These are phyloP conservation scores for Aspergillus fijiensis DNA, from an alignment of 2,329 filamentous ascomycete genomes.

Conservation along the genomic window DNA sequence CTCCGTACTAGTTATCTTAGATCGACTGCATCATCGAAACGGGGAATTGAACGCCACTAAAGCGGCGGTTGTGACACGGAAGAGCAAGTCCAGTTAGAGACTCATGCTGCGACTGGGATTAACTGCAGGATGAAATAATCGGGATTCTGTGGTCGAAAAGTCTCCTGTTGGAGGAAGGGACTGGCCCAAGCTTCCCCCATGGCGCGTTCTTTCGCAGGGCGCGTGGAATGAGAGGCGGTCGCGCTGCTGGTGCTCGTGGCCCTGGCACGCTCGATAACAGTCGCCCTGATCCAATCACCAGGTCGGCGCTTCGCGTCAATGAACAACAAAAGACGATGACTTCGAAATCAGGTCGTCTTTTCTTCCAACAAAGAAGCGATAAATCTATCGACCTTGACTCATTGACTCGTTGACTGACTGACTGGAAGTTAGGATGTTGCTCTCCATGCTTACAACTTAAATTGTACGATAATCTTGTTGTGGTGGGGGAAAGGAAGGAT, in stretches of 20 bases:
- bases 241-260: slow-evolving; percentile 10
- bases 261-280: slow-evolving; percentile 8
- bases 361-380: not conserved
- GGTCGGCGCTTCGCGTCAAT: slow-evolving; percentile 18
- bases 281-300: slow-evolving; percentile 19
- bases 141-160: slow-evolving; percentile 35
- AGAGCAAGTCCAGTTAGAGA: not conserved
- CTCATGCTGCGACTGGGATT: slow-evolving; percentile 7
- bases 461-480: not conserved
- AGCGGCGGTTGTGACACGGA: slow-evolving; percentile 1
- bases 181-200: slow-evolving; percentile 21
- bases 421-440: not conserved
- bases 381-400: not conserved
- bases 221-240: slow-evolving; percentile 25
- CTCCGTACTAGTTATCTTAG: not conserved
- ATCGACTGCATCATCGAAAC: not conserved
- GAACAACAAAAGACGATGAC: not conserved
- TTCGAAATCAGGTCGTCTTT: not conserved
- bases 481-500: not conserved
- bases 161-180: slow-evolving; percentile 4
- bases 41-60: slow-evolving; percentile 4
- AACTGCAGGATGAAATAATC: slow-evolving; percentile 5
- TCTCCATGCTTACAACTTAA: not conserved
- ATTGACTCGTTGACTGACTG: not conserved
- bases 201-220: slow-evolving; percentile 20